Conservation (phyloP, 805 yeast species). For the Myxozyma melibiosi region DNA sequence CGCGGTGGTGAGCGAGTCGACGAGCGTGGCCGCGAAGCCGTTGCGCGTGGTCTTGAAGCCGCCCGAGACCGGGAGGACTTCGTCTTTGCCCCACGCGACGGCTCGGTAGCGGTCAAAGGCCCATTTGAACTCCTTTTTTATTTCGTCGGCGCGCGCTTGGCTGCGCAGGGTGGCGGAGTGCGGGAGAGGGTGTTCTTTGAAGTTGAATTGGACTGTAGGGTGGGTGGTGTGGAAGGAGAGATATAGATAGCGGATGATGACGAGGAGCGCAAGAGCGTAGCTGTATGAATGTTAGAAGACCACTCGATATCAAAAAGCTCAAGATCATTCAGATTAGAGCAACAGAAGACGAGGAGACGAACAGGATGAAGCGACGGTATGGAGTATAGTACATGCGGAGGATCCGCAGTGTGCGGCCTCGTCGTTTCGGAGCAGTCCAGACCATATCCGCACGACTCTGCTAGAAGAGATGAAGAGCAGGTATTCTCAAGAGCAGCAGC, state of each 20-base stretch:
- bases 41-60: slow-evolving; percentile 41
- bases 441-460: neutral
- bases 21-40: slow-evolving; percentile 50
- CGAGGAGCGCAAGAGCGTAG: neutral
- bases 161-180: slow-evolving; percentile 1
- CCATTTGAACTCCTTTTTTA: slow-evolving; percentile 26
- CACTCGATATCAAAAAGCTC: too few relatives aligned
- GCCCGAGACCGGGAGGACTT: slow-evolving; percentile 43
- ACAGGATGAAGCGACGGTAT: slow-evolving; percentile 9
- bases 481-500: too few relatives aligned
- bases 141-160: slow-evolving; percentile 19
- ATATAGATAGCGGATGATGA: neutral
- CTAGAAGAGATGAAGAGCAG: too few relatives aligned
- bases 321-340: neutral
- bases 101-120: slow-evolving; percentile 20
- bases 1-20: slow-evolving; percentile 51
- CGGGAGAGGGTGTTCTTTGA: slow-evolving; percentile 3
- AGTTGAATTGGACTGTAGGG: slow-evolving; percentile 14
- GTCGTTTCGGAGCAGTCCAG: neutral
- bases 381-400: slow-evolving; percentile 2
- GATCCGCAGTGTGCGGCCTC: neutral
- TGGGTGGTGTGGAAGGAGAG: slow-evolving; percentile 1
- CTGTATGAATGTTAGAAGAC: too few relatives aligned
- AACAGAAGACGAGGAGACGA: neutral
- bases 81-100: slow-evolving; percentile 46